phyloP scores from a whole-genome alignment of 176 grass and related monocot species.

The Avena sativa region DNA sequence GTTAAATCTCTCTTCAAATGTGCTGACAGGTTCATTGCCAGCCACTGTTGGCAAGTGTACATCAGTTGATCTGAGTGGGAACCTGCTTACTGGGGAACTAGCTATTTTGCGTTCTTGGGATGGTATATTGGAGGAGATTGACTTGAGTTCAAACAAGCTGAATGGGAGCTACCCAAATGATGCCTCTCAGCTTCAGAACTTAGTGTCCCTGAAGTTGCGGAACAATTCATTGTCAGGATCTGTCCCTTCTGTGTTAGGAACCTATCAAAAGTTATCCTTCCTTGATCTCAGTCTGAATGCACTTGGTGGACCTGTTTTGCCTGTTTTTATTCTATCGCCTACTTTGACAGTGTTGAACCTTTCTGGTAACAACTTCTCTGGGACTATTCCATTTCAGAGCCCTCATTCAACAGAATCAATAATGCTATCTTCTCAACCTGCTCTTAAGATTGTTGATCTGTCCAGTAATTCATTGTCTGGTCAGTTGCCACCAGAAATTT shows the following conservation, averaged over 20 bases:
- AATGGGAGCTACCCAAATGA: conserved; percentile 82
- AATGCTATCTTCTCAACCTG: conserved; percentile 58
- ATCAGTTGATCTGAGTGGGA: conserved; percentile 85
- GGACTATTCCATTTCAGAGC: conserved; percentile 76
- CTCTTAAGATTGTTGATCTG: conserved; percentile 80
- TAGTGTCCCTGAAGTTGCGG: conserved; percentile 71
- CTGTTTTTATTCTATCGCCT: conserved; percentile 65
- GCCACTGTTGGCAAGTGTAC: conserved; percentile 54
- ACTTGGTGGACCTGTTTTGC: conserved; percentile 76
- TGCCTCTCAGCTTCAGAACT: conserved; percentile 73
- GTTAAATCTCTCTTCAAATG: conserved; percentile 93
- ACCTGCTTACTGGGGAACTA: conserved; percentile 69
- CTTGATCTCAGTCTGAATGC: conserved; percentile 87
- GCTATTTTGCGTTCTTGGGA: conserved; percentile 75
- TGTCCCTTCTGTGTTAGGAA: conserved; percentile 79
- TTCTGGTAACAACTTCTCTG: conserved; percentile 82
- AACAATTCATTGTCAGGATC: conserved; percentile 81
- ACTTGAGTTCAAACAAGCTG: conserved; percentile 90
- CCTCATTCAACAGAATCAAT: conserved; percentile 78
- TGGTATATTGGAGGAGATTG: conserved; percentile 68
- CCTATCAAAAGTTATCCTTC: conserved; percentile 73
- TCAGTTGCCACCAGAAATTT: conserved; percentile 78
- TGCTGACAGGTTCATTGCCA: conserved; percentile 77
- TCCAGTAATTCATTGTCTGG: conserved; percentile 82
- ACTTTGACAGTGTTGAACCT: conserved; percentile 77